Percentiles rank a stretch among this genome's conserved stretches.
These are phyloP conservation scores for Ottelia alismoides DNA, from an alignment of 106 monocot genomes.

Conservation along the genomic window DNA sequence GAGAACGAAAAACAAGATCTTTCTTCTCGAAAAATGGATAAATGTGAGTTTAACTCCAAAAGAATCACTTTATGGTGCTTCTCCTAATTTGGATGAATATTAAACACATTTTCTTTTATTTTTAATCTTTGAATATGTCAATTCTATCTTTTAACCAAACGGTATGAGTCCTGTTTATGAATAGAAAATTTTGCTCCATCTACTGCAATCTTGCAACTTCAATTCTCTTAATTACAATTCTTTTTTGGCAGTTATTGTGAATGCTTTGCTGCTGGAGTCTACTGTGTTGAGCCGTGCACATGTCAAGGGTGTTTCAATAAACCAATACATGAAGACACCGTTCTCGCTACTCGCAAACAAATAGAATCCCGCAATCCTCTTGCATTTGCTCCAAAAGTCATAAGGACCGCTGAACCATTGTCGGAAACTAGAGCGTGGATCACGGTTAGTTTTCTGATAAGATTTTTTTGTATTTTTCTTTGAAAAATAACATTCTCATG, in stretches of 20 bases:
- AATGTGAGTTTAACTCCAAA: too few relatives aligned
- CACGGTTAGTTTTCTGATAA: background rate
- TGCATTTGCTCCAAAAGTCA: conserved; percentile 98
- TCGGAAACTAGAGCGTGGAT: conserved; percentile 39
- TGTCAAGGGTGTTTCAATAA: conserved; percentile 92
- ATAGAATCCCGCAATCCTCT: conserved; percentile 93
- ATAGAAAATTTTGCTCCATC: too few relatives aligned
- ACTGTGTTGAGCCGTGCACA: conserved; percentile 82
- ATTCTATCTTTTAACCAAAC: too few relatives aligned
- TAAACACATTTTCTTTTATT: too few relatives aligned
- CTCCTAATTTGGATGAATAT: too few relatives aligned
- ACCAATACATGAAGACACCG: conserved; percentile 77
- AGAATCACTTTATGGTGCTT: too few relatives aligned
- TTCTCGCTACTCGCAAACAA: conserved; percentile 81
- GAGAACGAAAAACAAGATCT: too few relatives aligned
- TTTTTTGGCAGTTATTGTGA: conserved; percentile 95
- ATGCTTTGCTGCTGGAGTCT: conserved; percentile 90
- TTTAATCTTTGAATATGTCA: too few relatives aligned
- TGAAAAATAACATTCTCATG: background rate
- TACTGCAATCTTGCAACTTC: too few relatives aligned
- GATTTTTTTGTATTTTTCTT: background rate
- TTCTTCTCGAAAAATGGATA: too few relatives aligned
- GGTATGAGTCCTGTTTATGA: too few relatives aligned
- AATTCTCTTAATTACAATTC: too few relatives aligned
- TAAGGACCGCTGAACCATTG: conserved; percentile 29